Conservation (phyloP, 1,284 basidiomycete genomes). For the Marasmius oreades region DNA sequence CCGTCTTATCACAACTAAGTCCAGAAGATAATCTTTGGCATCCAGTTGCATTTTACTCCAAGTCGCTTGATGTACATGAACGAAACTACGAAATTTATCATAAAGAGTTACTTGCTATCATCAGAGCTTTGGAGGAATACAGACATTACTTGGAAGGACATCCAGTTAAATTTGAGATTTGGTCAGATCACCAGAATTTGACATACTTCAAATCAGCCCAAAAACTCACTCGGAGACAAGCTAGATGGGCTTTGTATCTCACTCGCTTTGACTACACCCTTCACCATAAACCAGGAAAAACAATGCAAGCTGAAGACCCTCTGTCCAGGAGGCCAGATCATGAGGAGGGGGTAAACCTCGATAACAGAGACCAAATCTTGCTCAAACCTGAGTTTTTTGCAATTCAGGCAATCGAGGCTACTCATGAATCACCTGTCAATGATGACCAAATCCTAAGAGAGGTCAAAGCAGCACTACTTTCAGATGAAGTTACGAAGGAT, state of each 20-base stretch:
- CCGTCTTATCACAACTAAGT: neutral
- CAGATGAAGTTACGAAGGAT: too few relatives aligned
- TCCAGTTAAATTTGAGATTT: conserved; percentile 16
- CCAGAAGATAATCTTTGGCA: neutral
- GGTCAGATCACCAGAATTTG: conserved; percentile 28
- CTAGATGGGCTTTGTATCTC: conserved; percentile 25
- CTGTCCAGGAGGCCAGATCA: conserved; percentile 37
- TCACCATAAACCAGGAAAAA: conserved; percentile 33
- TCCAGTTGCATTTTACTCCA: neutral
- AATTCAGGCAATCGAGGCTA: too few relatives aligned
- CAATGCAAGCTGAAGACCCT: conserved; percentile 31
- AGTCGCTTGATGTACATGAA: neutral
- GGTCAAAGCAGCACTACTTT: too few relatives aligned
- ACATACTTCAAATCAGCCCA: conserved; percentile 23
- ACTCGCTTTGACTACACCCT: conserved; percentile 30
- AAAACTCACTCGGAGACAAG: conserved; percentile 23
- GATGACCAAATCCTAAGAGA: too few relatives aligned
- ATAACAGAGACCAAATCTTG: conserved; percentile 28
- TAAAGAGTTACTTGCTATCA: conserved; percentile 10
- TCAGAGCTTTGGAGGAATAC: conserved; percentile 20
- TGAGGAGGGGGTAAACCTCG: conserved; percentile 19
- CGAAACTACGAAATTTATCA: conserved; percentile 10
- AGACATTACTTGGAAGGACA: conserved; percentile 25
- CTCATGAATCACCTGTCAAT: too few relatives aligned
- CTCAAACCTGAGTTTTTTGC: conserved; percentile 24